phyloP scores from a whole-genome alignment of 805 yeast species.

The Metschnikowia aberdeeniae region DNA sequence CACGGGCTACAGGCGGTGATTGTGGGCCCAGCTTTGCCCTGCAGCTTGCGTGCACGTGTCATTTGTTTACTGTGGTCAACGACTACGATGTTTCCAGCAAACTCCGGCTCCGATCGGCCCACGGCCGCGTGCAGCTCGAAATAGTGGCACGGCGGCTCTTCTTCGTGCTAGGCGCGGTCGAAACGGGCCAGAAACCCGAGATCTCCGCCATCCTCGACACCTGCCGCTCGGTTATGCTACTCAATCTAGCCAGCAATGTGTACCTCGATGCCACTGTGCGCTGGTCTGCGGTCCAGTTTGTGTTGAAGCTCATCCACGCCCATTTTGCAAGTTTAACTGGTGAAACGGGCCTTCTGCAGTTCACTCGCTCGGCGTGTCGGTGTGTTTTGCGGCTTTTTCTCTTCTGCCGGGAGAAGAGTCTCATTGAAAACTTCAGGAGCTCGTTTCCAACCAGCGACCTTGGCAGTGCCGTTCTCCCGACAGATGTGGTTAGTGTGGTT shows the following conservation, averaged over 20 bases:
- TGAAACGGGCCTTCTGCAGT: neutral
- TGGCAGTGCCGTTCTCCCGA: neutral
- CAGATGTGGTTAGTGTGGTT: neutral
- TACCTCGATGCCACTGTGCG: slow-evolving; percentile 21
- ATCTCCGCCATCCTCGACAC: slow-evolving; percentile 13
- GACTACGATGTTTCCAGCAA: slow-evolving; percentile 33
- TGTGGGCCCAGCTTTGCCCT: neutral
- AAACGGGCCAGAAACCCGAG: neutral
- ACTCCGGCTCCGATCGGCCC: slow-evolving; percentile 21
- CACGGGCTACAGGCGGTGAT: neutral
- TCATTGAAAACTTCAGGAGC: slow-evolving; percentile 19
- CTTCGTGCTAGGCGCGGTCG: slow-evolving; percentile 21
- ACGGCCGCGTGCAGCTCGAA: slow-evolving; percentile 27
- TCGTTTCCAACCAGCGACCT: slow-evolving; percentile 11
- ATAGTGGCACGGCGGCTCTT: slow-evolving; percentile 29
- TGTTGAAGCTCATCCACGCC: slow-evolving; percentile 25
- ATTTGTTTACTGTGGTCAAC: slow-evolving; percentile 33
- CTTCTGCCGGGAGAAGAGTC: slow-evolving; percentile 20
- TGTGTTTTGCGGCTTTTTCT: slow-evolving; percentile 23
- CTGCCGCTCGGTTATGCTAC: slow-evolving; percentile 28
- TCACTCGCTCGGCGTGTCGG: slow-evolving; percentile 19
- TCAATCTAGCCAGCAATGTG: slow-evolving; percentile 29
- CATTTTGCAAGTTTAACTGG: slow-evolving; percentile 6
- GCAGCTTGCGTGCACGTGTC: slow-evolving; percentile 19
- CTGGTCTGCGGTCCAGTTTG: slow-evolving; percentile 26